phyloP scores from a whole-genome alignment of 1,139 yeast genomes.

The Lodderomyces beijingensis region DNA sequence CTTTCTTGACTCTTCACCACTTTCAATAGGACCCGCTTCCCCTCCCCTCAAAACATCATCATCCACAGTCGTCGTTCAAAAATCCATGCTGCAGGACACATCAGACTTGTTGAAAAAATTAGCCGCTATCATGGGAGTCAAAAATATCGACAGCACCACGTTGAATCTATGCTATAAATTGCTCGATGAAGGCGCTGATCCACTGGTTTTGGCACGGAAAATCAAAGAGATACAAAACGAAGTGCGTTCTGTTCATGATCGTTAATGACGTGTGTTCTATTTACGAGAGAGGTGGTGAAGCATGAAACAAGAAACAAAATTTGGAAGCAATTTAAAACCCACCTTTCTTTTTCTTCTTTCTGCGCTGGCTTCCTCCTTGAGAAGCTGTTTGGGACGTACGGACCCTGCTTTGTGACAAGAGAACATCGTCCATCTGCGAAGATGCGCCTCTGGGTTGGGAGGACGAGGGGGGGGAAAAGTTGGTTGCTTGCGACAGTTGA shows the following conservation, averaged over 20 bases:
- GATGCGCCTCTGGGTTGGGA: too few relatives aligned
- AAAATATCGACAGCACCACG: constrained; percentile 26
- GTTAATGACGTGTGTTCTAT: too few relatives aligned
- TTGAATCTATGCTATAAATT: constrained; percentile 33
- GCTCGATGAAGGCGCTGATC: constrained; percentile 38
- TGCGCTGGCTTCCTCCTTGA: constrained; percentile 1
- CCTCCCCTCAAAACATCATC: neutral
- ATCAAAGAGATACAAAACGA: constrained; percentile 26
- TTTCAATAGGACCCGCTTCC: neutral
- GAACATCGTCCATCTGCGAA: too few relatives aligned
- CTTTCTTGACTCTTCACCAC: too few relatives aligned
- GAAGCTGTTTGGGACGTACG: constrained; percentile 4
- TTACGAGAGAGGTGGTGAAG: too few relatives aligned
- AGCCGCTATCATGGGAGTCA: constrained; percentile 23
- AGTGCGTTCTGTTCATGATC: constrained; percentile 8
- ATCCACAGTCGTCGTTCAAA: too few relatives aligned
- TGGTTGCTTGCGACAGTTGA: too few relatives aligned
- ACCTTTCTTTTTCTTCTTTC: constrained; percentile 5
- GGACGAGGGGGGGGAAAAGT: too few relatives aligned
- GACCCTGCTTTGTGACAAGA: too few relatives aligned
- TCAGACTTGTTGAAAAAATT: constrained; percentile 20
- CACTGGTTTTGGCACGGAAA: constrained; percentile 25
- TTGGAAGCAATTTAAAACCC: constrained; percentile 2
- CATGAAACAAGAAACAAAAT: neutral
- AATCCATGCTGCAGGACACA: constrained; percentile 3